Evolutionary conservation across 1,284 basidiomycete species (phyloP).

Genomic region (Anthracocystis walkeri): DNA sequence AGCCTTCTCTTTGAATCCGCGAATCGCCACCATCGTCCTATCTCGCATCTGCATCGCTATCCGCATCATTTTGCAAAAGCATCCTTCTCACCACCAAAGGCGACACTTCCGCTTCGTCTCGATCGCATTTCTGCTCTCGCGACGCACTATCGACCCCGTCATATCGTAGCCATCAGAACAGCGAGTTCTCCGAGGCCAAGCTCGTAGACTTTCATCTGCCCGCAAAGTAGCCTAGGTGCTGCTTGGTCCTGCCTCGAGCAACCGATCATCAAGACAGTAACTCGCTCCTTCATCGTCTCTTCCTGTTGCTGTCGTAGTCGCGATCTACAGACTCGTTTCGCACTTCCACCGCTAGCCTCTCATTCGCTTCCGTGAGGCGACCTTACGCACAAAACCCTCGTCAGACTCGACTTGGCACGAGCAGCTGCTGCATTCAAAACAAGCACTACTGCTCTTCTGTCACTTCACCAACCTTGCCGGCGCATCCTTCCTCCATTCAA

Average conservation of each 20-base stretch:
- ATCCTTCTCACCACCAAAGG: not conserved
- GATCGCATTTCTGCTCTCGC: not conserved
- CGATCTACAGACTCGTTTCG: no score
- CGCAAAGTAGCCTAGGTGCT: not conserved
- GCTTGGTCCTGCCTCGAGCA: not conserved
- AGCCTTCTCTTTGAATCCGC: not conserved
- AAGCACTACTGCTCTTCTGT: not conserved
- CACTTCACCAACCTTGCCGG: not conserved
- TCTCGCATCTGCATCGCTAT: conserved; percentile 25
- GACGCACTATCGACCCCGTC: not conserved
- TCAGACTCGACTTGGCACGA: no score
- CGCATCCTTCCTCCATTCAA: not conserved
- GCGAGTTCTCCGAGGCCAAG: no score
- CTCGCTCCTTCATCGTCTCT: not conserved
- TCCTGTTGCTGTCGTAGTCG: not conserved
- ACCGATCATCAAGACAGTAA: not conserved
- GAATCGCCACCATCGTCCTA: not conserved
- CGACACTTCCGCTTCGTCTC: not conserved
- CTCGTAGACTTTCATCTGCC: not conserved
- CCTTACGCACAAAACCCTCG: not conserved
- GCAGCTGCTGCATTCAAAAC: not conserved
- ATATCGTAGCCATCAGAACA: not conserved
- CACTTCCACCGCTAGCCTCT: not conserved
- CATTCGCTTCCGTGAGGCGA: not conserved
- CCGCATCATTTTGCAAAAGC: conserved; percentile 12